Conservation (phyloP, 2,329 filamentous ascomycete species). For the Clonostachys sp. region DNA sequence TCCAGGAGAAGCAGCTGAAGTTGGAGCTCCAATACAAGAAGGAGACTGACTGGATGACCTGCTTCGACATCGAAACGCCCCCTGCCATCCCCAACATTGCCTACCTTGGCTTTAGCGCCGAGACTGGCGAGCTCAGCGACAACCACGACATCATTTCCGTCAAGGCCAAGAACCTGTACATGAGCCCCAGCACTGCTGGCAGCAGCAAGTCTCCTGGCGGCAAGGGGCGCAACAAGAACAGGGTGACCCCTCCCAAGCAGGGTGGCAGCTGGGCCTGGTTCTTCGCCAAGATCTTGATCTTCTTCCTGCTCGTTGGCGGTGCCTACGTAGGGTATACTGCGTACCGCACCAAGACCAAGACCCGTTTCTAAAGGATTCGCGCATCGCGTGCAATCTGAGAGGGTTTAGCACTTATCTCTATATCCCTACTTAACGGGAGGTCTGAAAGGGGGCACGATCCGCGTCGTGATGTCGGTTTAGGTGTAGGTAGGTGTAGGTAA, state of each 20-base stretch:
- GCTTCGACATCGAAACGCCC: conserved; percentile 71
- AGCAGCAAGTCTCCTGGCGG: conserved; percentile 22
- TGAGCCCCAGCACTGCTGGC: conserved; percentile 38
- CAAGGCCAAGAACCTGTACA: conserved; percentile 84
- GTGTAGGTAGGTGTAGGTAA: too few relatives aligned
- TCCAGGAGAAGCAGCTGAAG: conserved; percentile 88
- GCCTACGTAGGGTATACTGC: conserved; percentile 83
- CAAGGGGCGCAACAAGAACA: conserved; percentile 26
- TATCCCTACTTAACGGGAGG: too few relatives aligned
- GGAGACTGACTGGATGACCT: conserved; percentile 83
- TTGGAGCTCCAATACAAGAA: conserved; percentile 93
- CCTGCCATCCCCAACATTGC: conserved; percentile 75
- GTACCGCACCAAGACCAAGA: conserved; percentile 65
- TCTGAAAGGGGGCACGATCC: too few relatives aligned
- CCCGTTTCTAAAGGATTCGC: conserved; percentile 39
- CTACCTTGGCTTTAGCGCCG: conserved; percentile 75
- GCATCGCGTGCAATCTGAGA: too few relatives aligned
- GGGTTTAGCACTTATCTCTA: too few relatives aligned
- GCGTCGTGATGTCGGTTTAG: too few relatives aligned
- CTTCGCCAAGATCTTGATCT: conserved; percentile 77
- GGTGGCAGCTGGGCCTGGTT: conserved; percentile 56
- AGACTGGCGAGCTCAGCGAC: conserved; percentile 94
- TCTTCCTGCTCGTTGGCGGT: conserved; percentile 65
- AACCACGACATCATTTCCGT: conserved; percentile 96
- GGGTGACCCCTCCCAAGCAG: conserved; percentile 18